A percentile compares a stretch with the other conserved stretches of the same genome.
Conservation (phyloP, 2,329 filamentous ascomycete genomes). For the Myriosclerotinia duriaeana region DNA sequence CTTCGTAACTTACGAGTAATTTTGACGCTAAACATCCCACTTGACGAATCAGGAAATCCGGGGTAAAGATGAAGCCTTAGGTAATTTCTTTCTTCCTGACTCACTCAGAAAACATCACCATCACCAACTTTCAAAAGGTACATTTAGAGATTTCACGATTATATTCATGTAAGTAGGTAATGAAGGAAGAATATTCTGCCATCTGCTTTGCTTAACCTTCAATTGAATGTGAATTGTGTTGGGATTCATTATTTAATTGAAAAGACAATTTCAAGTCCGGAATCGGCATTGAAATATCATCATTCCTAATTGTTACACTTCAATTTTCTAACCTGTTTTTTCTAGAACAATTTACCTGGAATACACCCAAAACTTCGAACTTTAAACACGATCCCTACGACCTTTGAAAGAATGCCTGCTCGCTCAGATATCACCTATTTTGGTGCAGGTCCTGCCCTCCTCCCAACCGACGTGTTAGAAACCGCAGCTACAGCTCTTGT, state of each 20-base stretch:
- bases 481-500: conserved; percentile 73
- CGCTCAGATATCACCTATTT: conserved; percentile 70
- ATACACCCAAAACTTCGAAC: background rate
- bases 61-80: background rate
- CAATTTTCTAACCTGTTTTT: background rate
- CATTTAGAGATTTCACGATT: background rate
- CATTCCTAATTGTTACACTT: background rate
- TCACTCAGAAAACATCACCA: background rate
- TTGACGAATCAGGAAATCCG: conserved; percentile 16
- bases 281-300: background rate
- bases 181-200: background rate
- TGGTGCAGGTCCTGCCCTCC: conserved; percentile 82
- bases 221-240: background rate
- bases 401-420: conserved; percentile 19
- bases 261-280: background rate
- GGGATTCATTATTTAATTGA: background rate
- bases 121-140: background rate
- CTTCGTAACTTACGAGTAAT: no score
- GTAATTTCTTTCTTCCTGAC: background rate
- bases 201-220: background rate
- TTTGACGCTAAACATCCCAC: conserved; percentile 14
- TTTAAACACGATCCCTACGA: background rate
- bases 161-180: background rate
- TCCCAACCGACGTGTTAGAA: conserved; percentile 80
- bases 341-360: background rate